Evolutionary conservation across 1,139 yeast genomes (phyloP), one percentile per base, ranked within the genome.

Genomic region (Yamadazyma oceani): DNA sequence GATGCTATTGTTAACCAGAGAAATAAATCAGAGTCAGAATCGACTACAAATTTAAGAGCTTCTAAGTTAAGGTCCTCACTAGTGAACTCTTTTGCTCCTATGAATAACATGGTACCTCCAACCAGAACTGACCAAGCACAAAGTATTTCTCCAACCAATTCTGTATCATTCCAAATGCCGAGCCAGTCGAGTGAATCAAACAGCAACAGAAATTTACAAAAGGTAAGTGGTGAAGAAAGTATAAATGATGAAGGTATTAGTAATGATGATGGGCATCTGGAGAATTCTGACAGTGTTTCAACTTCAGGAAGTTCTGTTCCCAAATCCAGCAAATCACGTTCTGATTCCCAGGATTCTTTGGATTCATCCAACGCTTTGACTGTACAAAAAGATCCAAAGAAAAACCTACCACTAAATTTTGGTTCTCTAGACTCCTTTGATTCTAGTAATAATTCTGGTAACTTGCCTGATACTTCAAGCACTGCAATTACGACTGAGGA

Each of bases 1-100:
- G 66, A 61, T 36, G 58, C 57, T 11, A 32, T 58, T 14, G 58
- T 58, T 2, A 46, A 46, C 32, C 38, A 45, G 15, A 31, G 32
- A 10, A 28, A 30, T 9, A 19, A 36, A 12, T 35, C 40, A 2
- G 47, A 42, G 10, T 32, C 43, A 9, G 31, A 41, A 5, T 19
- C 21, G 8, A 19, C 21, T 8, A 33, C 17, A 3, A 33, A 15
- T 5, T 12, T 34, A 4, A 36, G 35, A 17, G 31, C 40, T 3
- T 48, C 53, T 11, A 34, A 40, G n/a, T 35, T 49, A n/a, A 41
- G 47, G 23, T 39, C 45, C 5, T 48, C 53, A 4, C 42, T 49
- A 17, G 49, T 40, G 5, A 48, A 31, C 31, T 50, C 53, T 1
- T 48, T 49, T 46, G 53, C 53, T 10, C 53, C 52, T 9, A 34